Evolutionary conservation across 2,329 filamentous ascomycete species (phyloP).

Genomic region (Didymella pomorum): DNA sequence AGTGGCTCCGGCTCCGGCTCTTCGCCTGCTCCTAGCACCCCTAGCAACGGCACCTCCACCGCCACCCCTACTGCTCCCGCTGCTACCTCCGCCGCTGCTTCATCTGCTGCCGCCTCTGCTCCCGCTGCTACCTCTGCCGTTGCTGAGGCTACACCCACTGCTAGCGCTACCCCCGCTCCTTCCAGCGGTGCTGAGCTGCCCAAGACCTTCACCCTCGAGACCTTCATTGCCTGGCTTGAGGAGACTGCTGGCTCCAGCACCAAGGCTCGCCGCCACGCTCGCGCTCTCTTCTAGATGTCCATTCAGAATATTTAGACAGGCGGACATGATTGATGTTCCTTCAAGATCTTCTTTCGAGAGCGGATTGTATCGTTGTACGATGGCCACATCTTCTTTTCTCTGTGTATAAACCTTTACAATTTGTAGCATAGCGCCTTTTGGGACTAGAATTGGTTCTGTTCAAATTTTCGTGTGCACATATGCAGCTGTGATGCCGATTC

Average conservation of each 20-base stretch:
- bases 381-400: conserved; percentile 9
- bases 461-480: background rate
- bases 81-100: conserved; percentile 19
- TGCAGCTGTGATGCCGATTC: background rate
- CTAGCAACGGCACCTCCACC: conserved; percentile 14
- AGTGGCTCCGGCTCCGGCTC: conserved; percentile 30
- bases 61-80: conserved; percentile 20
- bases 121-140: conserved; percentile 17
- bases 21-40: conserved; percentile 26
- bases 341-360: conserved; percentile 8
- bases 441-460: conserved; percentile 1
- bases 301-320: background rate
- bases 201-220: conserved; percentile 45
- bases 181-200: conserved; percentile 31
- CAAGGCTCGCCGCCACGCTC: conserved; percentile 42
- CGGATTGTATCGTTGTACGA: conserved; percentile 13
- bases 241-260: conserved; percentile 27
- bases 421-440: background rate
- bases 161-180: conserved; percentile 21
- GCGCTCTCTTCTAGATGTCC: conserved; percentile 28
- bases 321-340: conserved; percentile 14
- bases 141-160: conserved; percentile 15
- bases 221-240: conserved; percentile 48
- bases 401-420: conserved; percentile 9
- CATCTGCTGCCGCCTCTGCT: conserved; percentile 11